Base-by-base conservation (phyloP, 805 yeast species). In the Brettanomyces custersianus region DNA sequence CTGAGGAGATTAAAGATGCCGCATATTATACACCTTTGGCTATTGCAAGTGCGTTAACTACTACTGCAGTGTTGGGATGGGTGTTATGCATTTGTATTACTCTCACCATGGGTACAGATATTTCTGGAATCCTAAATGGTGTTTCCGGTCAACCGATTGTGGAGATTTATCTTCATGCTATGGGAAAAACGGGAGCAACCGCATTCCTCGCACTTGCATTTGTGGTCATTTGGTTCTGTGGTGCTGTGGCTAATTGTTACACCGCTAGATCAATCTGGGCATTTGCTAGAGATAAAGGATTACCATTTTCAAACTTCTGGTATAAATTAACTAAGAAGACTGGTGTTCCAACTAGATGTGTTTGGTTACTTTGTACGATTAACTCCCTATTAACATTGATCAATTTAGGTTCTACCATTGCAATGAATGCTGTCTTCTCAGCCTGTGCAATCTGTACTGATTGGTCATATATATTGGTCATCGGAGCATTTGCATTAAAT, bases 11-110 rank as follows among this genome's bases (percentile, higher is more conserved):
- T 39, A 60, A 63, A 38, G 63, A 68, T 40, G 80, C 83, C 15
- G 71, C 71, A 11, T 60, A 57, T 38, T 61, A 68, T 22, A 73
- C 77, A 7, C 82, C 83, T 15, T 52, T 68, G 40, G 83, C 82
- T 8, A 75, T 77, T 35, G 63, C 74, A 6, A 60, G 72, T 9
- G 75, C 79, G 15, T 63, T 72, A 34, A 48, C 65, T 10, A 62
- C 65, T 4, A 70, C 77, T 34, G 68, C 72, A 48, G 38, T 66
- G 25, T 47, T 70, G 26, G 77, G 77, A 16, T 70, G 73, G 68
- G 50, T 63, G 35, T 59, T 71, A 29, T 59, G 66, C 39, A 59
- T 72, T 40, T 74, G 69, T 19, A 62, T 65, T 41, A 62, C 67
- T 33, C 62, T 71, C 29, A 57, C 64, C 40, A 67, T 71, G 57